Evolutionary conservation across 495 filamentous ascomycete genomes (phyloP).

Genomic region (Trichoderma parareesei): DNA sequence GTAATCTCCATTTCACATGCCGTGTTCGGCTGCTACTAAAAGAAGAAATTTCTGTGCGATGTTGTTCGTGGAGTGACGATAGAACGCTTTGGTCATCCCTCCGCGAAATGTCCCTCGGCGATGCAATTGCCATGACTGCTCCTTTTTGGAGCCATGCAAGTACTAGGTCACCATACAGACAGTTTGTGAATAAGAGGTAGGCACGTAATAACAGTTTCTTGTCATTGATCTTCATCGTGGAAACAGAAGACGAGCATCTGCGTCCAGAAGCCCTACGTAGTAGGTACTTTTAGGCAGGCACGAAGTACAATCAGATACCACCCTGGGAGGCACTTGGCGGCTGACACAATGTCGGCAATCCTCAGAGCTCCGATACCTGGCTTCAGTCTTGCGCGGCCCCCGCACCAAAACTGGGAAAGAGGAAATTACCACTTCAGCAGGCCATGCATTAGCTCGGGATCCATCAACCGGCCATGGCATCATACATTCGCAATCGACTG

Average conservation of each 20-base stretch:
- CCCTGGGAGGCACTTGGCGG: background rate
- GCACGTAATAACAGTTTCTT: too few relatives aligned
- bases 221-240: too few relatives aligned
- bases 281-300: too few relatives aligned
- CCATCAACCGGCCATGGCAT: background rate
- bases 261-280: too few relatives aligned
- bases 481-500: background rate
- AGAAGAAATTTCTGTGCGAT: background rate
- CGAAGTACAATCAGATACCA: too few relatives aligned
- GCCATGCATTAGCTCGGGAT: background rate
- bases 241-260: too few relatives aligned
- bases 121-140: too few relatives aligned
- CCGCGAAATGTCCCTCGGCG: background rate
- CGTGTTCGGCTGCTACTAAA: background rate
- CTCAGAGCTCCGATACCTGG: background rate
- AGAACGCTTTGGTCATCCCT: background rate
- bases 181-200: too few relatives aligned
- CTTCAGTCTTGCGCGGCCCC: background rate
- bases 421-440: slow-evolving; percentile 5
- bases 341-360: background rate
- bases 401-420: background rate
- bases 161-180: too few relatives aligned
- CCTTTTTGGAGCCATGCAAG: too few relatives aligned
- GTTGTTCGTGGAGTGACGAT: background rate
- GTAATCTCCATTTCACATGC: background rate